phyloP scores from a whole-genome alignment of 352 stramenopile species.

The Phytophthora rubi region DNA sequence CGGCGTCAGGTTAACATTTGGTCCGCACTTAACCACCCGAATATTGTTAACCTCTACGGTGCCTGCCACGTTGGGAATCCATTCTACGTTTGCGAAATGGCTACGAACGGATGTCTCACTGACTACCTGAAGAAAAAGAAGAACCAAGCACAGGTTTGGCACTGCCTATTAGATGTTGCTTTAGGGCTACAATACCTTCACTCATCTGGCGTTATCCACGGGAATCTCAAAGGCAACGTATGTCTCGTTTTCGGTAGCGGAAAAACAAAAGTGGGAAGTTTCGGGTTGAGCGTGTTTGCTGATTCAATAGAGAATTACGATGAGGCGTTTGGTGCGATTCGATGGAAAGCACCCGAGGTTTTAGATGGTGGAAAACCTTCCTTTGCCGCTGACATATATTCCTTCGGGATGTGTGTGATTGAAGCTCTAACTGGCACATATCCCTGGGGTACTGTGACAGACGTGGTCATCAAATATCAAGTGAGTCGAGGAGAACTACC shows the following conservation, averaged over 20 bases:
- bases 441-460: not conserved
- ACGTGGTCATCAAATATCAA: not conserved
- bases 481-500: not conserved
- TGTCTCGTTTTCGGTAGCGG: not conserved
- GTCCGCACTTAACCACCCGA: not conserved
- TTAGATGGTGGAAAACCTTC: not conserved
- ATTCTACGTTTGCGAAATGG: not conserved
- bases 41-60: not conserved
- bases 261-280: not conserved
- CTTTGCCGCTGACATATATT: constrained; percentile 1
- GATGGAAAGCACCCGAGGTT: not conserved
- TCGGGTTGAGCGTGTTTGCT: not conserved
- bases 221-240: not conserved
- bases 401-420: constrained; percentile 2
- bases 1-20: not conserved
- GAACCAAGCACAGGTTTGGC: not conserved
- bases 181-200: not conserved
- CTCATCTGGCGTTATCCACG: not conserved
- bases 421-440: not conserved
- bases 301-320: not conserved
- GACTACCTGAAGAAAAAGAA: not conserved
- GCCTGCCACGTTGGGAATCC: not conserved
- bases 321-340: not conserved
- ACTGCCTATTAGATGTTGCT: not conserved
- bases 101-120: not conserved